Evolutionary conservation across 176 grass and related monocot genomes (phyloP), one percentile per base, ranked within the genome.

Genomic region (Bonia amplexicaulis): DNA sequence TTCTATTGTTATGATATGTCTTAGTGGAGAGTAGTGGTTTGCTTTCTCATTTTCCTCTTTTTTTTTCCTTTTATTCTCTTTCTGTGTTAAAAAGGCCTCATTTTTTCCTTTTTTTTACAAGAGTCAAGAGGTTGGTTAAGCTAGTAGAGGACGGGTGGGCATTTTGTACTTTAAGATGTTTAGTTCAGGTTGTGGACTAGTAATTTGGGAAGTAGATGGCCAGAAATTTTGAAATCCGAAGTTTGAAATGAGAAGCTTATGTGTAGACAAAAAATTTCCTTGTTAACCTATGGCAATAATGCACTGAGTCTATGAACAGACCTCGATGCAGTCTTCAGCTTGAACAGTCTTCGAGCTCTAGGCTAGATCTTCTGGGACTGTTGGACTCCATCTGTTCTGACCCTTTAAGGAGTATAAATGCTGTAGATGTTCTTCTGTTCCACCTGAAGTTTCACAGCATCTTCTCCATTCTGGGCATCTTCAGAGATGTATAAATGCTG

Each of bases 131-230:
- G 40, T 41, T 41, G 71, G 37, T 64, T 87, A 88, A 88, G 85
- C 64, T 87, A 71, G 81, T 84, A 81, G 85, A 63, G 35, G 80
- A 57, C 42, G 61, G 80, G 74, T 12, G 62, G 12, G 63, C 76
- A 80, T 88, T 91, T 87, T 91, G 76, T 91, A 81, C 20, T 80
- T 74, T 87, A 75, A 84, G 86, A 84, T 70, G 75, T 78, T 85
- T 77, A 82, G 83, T 90, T 87, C 89, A 91, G 76, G 12, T 65
- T 65, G 66, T 85, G 73, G 45, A 85, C 70, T 77, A 40, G 76
- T 87, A 91, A 71, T 84, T 91, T 88, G 88, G 63, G 81, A 61
- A 88, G 76, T 91, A 85, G 84, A 88, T 85, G 85, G 25, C 47
- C 73, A 76, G 47, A 49, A 80, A 57, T 76, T 85, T 88, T 88